Conservation (phyloP, 129 eudicot genomes). For the Lactuca saligna region DNA sequence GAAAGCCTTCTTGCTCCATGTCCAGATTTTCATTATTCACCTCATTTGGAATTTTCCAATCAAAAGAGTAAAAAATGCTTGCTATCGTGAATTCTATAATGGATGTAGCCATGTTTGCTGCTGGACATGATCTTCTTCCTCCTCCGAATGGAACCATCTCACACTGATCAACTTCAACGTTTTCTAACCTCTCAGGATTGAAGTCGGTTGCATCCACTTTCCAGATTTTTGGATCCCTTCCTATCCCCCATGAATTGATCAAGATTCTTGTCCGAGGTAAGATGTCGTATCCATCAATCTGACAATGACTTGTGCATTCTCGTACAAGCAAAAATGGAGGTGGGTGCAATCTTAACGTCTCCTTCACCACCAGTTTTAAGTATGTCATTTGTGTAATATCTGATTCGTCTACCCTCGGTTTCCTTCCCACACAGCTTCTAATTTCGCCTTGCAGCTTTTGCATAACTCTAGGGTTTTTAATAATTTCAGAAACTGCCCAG, state of each 20-base stretch:
- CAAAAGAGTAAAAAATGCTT: constrained; percentile 25
- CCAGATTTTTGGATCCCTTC: constrained; percentile 36
- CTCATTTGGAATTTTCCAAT: constrained; percentile 37
- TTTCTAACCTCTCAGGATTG: constrained; percentile 39
- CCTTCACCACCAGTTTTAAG: too few species aligned
- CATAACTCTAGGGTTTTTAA: constrained; percentile 23
- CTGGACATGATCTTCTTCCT: constrained; percentile 47
- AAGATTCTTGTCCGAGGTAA: constrained; percentile 25
- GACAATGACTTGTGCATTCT: not conserved
- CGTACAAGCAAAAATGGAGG: too few species aligned
- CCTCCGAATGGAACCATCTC: constrained; percentile 45
- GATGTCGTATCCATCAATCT: constrained; percentile 20
- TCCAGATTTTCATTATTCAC: constrained; percentile 29
- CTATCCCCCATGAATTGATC: constrained; percentile 39
- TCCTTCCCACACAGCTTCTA: constrained; percentile 23
- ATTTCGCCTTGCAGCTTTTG: not conserved
- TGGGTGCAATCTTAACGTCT: too few species aligned
- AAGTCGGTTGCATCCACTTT: constrained; percentile 29
- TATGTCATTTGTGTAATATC: too few species aligned
- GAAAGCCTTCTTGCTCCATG: constrained; percentile 30
- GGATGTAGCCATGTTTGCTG: not conserved
- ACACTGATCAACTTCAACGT: constrained; percentile 32
- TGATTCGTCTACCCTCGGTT: constrained; percentile 1
- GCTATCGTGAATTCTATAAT: constrained; percentile 27
- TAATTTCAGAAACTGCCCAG: constrained; percentile 46